These are phyloP conservation scores for Rhododendron williamsianum DNA, from an alignment of 148 eudicot genomes.

Conservation along the genomic window DNA sequence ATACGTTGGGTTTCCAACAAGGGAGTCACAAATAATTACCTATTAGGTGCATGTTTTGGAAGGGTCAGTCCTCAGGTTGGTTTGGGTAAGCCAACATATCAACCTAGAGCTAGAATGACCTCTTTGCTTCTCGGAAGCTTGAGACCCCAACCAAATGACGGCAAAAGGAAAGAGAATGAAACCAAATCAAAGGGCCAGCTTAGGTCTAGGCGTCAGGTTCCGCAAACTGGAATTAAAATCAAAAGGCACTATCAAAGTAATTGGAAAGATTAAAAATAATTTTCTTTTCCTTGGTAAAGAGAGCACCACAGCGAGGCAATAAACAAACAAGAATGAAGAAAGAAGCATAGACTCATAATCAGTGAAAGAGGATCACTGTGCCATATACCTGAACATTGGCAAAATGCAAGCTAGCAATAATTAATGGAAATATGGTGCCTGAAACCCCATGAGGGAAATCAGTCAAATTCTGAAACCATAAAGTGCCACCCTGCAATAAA, in stretches of 20 bases:
- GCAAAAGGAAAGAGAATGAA: neutral
- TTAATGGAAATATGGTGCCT: constrained; percentile 61
- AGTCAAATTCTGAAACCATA: constrained; percentile 91
- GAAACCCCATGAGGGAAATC: constrained; percentile 56
- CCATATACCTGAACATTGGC: constrained; percentile 60
- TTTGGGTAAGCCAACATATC: neutral
- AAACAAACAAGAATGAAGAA: neutral
- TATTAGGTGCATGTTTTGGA: neutral
- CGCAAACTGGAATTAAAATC: neutral
- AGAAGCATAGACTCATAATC: neutral
- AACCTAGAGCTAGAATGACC: neutral
- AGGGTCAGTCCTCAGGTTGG: neutral
- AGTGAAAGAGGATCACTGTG: neutral
- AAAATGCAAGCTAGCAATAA: constrained; percentile 75
- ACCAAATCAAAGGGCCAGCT: neutral
- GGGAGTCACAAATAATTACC: neutral
- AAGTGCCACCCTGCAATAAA: constrained; percentile 66
- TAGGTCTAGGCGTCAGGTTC: neutral
- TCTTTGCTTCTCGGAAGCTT: neutral
- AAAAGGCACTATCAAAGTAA: neutral
- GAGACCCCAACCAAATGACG: neutral
- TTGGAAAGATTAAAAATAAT: neutral
- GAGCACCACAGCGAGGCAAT: neutral
- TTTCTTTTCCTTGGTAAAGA: neutral
- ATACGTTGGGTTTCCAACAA: neutral